Evolutionary conservation across 2,329 filamentous ascomycete genomes (phyloP).

Genomic region (Penicillium palitans): DNA sequence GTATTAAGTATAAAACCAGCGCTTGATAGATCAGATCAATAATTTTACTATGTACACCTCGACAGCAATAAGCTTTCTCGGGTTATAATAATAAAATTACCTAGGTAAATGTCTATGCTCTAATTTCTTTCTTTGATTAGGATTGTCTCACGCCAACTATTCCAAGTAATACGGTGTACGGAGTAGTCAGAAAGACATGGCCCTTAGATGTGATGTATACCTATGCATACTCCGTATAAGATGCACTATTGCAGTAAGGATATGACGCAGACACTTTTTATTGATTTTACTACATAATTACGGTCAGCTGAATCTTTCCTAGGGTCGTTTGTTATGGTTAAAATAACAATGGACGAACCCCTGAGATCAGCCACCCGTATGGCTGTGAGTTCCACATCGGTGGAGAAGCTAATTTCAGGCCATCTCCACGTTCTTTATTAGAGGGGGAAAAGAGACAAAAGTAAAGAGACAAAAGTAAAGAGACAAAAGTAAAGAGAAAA

Average conservation of each 20-base stretch:
- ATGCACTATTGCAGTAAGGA: neutral
- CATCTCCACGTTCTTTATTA: neutral
- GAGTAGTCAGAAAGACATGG: neutral
- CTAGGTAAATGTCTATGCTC: neutral
- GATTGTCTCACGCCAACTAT: conserved; percentile 2
- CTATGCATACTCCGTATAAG: neutral
- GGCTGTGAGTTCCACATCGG: conserved; percentile 7
- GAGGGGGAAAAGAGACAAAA: neutral
- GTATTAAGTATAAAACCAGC: neutral
- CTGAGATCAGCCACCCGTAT: conserved; percentile 19
- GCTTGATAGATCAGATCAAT: conserved; percentile 1
- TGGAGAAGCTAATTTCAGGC: conserved; percentile 18
- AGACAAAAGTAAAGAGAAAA: neutral
- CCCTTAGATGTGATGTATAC: neutral
- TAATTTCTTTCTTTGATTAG: neutral
- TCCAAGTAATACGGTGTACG: neutral
- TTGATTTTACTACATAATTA: neutral
- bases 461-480: neutral
- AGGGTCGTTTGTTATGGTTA: neutral
- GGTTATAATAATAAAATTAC: conserved; percentile 1
- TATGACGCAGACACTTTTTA: neutral
- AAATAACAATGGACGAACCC: conserved; percentile 19
- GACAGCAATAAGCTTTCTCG: neutral
- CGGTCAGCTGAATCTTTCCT: neutral
- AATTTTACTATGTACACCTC: neutral